Percentiles rank a stretch among this genome's conserved stretches.
Evolutionary conservation across 164 flowering plant genomes (phyloP).

Genomic region (Aristolochia contorta): DNA sequence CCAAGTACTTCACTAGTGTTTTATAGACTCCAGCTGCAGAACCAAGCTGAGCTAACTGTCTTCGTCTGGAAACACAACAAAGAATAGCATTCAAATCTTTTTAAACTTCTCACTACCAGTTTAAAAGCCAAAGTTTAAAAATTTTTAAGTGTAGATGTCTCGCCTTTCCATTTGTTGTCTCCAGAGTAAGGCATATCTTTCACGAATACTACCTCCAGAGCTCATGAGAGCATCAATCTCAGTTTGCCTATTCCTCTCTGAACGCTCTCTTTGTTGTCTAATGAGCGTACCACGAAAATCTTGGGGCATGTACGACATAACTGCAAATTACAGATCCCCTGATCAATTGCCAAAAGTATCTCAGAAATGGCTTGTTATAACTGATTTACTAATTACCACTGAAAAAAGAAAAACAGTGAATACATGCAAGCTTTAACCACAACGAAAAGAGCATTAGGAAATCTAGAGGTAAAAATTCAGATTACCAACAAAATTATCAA

Average conservation of each 20-base stretch:
- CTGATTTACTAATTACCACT: not conserved
- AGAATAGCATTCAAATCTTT: slow-evolving; percentile 4
- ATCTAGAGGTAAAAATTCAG: too few relatives aligned
- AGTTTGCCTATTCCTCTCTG: slow-evolving; percentile 88
- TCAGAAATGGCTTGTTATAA: slow-evolving; percentile 12
- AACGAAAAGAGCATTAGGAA: too few relatives aligned
- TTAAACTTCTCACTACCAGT: not conserved
- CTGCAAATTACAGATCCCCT: slow-evolving; percentile 41
- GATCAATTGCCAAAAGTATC: slow-evolving; percentile 19
- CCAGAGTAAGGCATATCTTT: slow-evolving; percentile 87
- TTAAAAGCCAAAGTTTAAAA: not conserved
- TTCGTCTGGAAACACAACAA: slow-evolving; percentile 46
- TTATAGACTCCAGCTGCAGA: slow-evolving; percentile 93
- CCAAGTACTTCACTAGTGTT: slow-evolving; percentile 92
- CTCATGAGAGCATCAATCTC: slow-evolving; percentile 67
- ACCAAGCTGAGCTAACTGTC: slow-evolving; percentile 88
- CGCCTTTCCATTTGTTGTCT: slow-evolving; percentile 97
- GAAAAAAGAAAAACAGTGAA: too few relatives aligned
- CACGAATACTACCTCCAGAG: slow-evolving; percentile 86
- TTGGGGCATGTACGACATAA: slow-evolving; percentile 99
- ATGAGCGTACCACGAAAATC: slow-evolving; percentile 90
- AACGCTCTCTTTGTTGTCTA: slow-evolving; percentile 89
- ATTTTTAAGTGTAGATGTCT: slow-evolving; percentile 2
- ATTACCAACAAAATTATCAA: not conserved
- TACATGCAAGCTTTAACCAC: too few relatives aligned